Evolutionary conservation across 2,329 filamentous ascomycete species (phyloP).

Genomic region (Passalora sequoiae): DNA sequence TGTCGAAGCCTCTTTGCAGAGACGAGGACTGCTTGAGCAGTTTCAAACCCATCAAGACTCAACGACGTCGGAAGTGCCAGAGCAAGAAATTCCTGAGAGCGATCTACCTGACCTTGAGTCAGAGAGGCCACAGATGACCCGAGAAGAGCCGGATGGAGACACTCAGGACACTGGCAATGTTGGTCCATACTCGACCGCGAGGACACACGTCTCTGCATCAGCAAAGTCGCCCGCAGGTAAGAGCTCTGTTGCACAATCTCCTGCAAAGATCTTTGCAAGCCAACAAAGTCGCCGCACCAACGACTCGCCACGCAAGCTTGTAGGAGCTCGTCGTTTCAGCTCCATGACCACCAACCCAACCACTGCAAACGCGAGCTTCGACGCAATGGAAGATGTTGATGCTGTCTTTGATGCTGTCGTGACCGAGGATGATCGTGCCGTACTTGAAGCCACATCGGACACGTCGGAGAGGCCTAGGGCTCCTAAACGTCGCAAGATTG

Average conservation of each 20-base stretch:
- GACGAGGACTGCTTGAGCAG: constrained; percentile 12
- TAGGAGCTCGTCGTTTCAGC: constrained; percentile 28
- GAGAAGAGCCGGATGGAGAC: constrained; percentile 8
- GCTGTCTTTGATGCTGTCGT: constrained; percentile 31
- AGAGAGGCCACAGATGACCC: background rate
- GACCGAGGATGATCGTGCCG: constrained; percentile 36
- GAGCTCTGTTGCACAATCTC: constrained; percentile 15
- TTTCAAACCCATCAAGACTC: constrained; percentile 12
- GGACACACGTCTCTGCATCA: constrained; percentile 34
- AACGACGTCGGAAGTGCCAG: constrained; percentile 1
- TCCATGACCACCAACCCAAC: constrained; percentile 30
- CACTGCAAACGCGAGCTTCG: constrained; percentile 15
- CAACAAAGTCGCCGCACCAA: constrained; percentile 26
- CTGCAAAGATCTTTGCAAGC: constrained; percentile 18
- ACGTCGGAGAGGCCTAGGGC: constrained; percentile 12
- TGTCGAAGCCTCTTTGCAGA: constrained; percentile 16
- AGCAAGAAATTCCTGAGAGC: constrained; percentile 30
- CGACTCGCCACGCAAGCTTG: constrained; percentile 32
- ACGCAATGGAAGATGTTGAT: constrained; percentile 30
- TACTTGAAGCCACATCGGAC: constrained; percentile 26
- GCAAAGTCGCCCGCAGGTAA: constrained; percentile 21
- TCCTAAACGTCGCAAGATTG: constrained; percentile 22
- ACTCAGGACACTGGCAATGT: constrained; percentile 16
- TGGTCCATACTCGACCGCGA: constrained; percentile 35
- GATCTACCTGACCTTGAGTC: constrained; percentile 19